Evolutionary conservation across 345 rosid genomes (phyloP), one percentile per base, ranked within the genome.

Genomic region (Rhizophora mangle): DNA sequence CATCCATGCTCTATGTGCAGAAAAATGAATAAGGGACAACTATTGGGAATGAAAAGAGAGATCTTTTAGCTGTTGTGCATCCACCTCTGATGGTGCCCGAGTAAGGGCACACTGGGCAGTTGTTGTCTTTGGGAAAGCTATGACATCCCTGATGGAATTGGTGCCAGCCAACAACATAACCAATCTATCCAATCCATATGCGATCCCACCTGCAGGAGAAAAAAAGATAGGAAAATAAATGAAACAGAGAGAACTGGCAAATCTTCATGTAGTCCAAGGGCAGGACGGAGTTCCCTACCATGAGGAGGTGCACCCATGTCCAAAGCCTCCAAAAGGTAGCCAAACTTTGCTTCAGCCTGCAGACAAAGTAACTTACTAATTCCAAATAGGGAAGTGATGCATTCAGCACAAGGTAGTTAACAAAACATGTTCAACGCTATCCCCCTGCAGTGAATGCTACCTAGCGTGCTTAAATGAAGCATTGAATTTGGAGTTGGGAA

Each of bases 221-320:
- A 47, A 47, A 31, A 10, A 26, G 13, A 43, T 10, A 43, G 47
- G 61, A 46, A 70, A 49, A 68, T 67, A 51, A 26, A 51, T 21
- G 37, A 55, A 32, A 19, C 10, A 56, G 16, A 56, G 30, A 24
- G 4, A 24, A 56, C 4, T 43, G 47, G 13, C 47, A 11, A 43
- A 11, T 26, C 21, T 22, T 61, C 26, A 30, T 20, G 4, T 3
- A 68, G 5, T 56, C 34, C 22, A 0, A 21, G 19, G 29, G 18
- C 18, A 67, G 32, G 64, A 34, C 31, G n/a, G 47, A 59, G 32
- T 36, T 62, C 65, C 34, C 76, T 83, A 91, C 98, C 98, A 74
- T 91, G 97, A 43, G 99, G 99, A 63, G 99, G 99, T 72, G 99
- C 99, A 72, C 99, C 99, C 88, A 92, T 92, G 76, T 95, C 97